Evolutionary conservation across 768 basidiomycete genomes (phyloP).

Genomic region (Kwoniella sp.): DNA sequence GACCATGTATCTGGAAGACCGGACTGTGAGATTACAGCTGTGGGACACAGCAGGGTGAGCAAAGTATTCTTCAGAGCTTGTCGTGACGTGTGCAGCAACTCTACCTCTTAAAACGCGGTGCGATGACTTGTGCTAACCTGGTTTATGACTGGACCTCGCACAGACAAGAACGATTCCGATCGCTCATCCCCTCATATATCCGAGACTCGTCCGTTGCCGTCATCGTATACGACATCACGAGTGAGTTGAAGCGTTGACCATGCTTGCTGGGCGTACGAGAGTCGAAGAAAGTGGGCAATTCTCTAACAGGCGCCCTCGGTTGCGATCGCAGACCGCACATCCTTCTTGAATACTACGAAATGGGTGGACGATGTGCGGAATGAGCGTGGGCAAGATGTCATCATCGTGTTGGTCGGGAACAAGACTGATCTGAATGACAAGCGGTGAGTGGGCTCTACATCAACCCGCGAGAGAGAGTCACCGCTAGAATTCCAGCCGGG

Average conservation of each 20-base stretch:
- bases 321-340: constrained; percentile 73
- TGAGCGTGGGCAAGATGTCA: constrained; percentile 95
- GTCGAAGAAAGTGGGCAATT: too few species aligned
- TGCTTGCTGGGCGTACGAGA: too few species aligned
- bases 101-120: not conserved
- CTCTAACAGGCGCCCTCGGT: too few species aligned
- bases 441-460: constrained; percentile 64
- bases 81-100: not conserved
- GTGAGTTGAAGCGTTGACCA: constrained; percentile 61
- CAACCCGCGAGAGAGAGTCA: not conserved
- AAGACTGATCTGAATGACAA: constrained; percentile 99
- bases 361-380: constrained; percentile 99
- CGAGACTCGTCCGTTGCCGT: constrained; percentile 98
- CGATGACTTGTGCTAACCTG: not conserved
- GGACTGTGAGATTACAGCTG: constrained; percentile 93
- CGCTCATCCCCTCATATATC: constrained; percentile 97
- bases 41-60: constrained; percentile 77
- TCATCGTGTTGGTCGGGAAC: constrained; percentile 97
- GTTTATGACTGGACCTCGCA: too few species aligned
- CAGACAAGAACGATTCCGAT: constrained; percentile 83
- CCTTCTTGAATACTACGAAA: constrained; percentile 97
- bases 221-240: constrained; percentile 98
- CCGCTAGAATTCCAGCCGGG: too few species aligned
- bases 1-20: constrained; percentile 98
- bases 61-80: not conserved